Evolutionary conservation across 225 moss, liverwort and hornwort species (phyloP).

Genomic region (Sphagnum contortum): DNA sequence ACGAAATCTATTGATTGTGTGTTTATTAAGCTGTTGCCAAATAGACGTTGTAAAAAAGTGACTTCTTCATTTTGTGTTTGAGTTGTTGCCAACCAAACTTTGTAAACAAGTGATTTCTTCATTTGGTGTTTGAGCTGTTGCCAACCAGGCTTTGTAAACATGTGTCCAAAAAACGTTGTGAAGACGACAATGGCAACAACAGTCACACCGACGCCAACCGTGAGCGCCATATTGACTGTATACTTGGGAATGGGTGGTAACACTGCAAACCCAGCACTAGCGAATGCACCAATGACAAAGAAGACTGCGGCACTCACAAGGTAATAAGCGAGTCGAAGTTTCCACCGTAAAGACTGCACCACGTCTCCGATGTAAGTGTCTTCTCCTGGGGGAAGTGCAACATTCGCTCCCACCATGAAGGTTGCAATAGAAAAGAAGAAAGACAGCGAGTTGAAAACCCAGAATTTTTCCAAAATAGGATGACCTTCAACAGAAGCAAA

Average conservation of each 20-base stretch:
- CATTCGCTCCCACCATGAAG: constrained; percentile 21
- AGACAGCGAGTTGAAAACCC: constrained; percentile 28
- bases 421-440: constrained; percentile 30
- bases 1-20: too few relatives aligned
- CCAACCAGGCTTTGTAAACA: too few relatives aligned
- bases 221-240: constrained; percentile 17
- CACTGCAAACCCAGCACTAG: constrained; percentile 26
- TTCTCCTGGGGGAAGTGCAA: constrained; percentile 6
- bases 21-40: too few relatives aligned
- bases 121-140: too few relatives aligned
- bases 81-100: too few relatives aligned
- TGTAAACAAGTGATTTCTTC: too few relatives aligned
- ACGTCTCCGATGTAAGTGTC: constrained; percentile 14
- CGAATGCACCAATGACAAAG: constrained; percentile 25
- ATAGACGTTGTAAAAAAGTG: too few relatives aligned
- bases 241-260: constrained; percentile 22
- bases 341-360: constrained; percentile 12
- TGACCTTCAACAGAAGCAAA: constrained; percentile 25
- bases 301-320: constrained; percentile 15
- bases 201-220: constrained; percentile 14
- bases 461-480: constrained; percentile 17
- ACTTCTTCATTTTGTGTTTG: too few relatives aligned
- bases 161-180: too few relatives aligned
- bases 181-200: neutral
- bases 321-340: constrained; percentile 10